phyloP scores from a whole-genome alignment of 371 early-diverging fungal species.

The Modicella reniformis region DNA sequence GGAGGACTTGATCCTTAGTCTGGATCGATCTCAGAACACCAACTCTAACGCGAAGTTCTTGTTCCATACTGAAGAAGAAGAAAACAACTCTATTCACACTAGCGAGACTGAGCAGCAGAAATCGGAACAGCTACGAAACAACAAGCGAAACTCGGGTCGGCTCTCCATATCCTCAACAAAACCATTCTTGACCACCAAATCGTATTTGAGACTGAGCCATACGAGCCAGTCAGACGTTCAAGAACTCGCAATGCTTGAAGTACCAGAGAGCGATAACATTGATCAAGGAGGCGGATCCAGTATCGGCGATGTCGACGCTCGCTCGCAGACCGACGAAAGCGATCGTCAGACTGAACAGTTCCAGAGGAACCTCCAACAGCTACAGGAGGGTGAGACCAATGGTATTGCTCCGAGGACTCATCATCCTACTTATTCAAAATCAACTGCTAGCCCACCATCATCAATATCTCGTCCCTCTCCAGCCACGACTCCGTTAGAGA shows the following conservation, averaged over 20 bases:
- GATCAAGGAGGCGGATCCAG: constrained; percentile 3
- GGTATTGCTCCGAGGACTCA: constrained; percentile 2
- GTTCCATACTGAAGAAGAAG: constrained; percentile 21
- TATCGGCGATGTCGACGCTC: neutral
- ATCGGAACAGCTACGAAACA: constrained; percentile 26
- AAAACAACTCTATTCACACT: constrained; percentile 4
- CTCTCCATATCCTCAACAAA: constrained; percentile 10
- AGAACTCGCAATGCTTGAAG: neutral
- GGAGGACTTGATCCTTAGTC: constrained; percentile 1
- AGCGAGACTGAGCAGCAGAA: constrained; percentile 6
- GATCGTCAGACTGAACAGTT: constrained; percentile 38
- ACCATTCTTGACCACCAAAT: constrained; percentile 17
- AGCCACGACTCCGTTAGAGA: constrained; percentile 28
- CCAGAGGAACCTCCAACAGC: constrained; percentile 17
- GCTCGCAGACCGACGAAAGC: constrained; percentile 9
- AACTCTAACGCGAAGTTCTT: neutral
- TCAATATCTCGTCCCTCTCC: constrained; percentile 16
- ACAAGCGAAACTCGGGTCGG: constrained; percentile 20
- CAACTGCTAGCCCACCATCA: neutral
- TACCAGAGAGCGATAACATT: neutral
- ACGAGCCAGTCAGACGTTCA: constrained; percentile 30
- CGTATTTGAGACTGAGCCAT: constrained; percentile 26
- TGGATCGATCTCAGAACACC: neutral
- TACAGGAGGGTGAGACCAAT: constrained; percentile 5
- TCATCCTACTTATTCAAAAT: neutral